Conservation (phyloP, 768 basidiomycete species). For the Crepidotus variabilis region DNA sequence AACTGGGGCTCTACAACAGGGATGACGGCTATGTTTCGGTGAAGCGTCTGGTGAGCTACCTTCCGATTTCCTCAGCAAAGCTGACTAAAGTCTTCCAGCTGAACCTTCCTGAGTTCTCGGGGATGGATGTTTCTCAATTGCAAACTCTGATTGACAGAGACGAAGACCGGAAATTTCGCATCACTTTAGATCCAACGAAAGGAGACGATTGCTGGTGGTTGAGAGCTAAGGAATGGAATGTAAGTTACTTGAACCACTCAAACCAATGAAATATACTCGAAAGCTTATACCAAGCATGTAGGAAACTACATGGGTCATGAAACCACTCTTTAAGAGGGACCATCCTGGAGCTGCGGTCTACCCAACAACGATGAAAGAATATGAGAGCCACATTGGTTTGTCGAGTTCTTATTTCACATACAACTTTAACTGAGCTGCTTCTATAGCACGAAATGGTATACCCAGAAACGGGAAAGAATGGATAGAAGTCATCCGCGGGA, state of each 20-base stretch:
- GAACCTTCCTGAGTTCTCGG: slow-evolving; percentile 17
- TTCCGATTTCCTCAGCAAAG: background rate
- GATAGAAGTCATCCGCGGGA: slow-evolving; percentile 15
- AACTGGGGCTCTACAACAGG: slow-evolving; percentile 13
- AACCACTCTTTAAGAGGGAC: slow-evolving; percentile 7
- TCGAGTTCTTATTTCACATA: background rate
- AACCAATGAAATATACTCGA: background rate
- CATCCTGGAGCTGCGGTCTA: slow-evolving; percentile 10
- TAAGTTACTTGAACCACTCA: background rate
- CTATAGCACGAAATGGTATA: slow-evolving; percentile 19
- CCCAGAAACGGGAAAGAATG: slow-evolving; percentile 13
- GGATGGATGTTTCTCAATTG: slow-evolving; percentile 11
- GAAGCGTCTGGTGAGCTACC: slow-evolving; percentile 1
- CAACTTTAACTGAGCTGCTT: background rate
- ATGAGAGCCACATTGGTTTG: slow-evolving; percentile 15
- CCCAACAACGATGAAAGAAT: slow-evolving; percentile 14
- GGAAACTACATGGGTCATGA: slow-evolving; percentile 12
- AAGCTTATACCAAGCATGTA: background rate
- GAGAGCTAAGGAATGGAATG: slow-evolving; percentile 15
- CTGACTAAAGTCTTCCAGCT: slow-evolving; percentile 8
- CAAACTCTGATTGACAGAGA: slow-evolving; percentile 14
- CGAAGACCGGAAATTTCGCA: slow-evolving; percentile 10
- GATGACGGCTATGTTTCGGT: slow-evolving; percentile 13
- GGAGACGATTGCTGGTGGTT: slow-evolving; percentile 18
- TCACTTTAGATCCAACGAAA: slow-evolving; percentile 13